Base-by-base conservation (phyloP, 2,329 filamentous ascomycete species). In the Colletotrichum limetticola region DNA sequence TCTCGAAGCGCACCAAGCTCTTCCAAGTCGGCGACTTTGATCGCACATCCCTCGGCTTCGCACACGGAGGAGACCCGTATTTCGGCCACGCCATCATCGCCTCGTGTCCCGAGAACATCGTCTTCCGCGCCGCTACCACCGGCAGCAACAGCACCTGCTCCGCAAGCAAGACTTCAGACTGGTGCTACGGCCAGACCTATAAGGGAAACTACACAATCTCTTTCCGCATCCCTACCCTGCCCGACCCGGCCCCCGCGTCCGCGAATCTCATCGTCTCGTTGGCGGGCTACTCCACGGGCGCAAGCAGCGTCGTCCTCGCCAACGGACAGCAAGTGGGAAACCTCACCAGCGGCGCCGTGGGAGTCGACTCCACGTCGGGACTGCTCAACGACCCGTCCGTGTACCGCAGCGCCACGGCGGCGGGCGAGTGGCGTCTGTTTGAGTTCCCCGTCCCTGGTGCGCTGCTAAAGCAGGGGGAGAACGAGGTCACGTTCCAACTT, bases 121-220 rank as follows among this genome's bases (percentile, higher is more conserved):
- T 82, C 0, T 88, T 83, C 74, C 84, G 79, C 0, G 76, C 86
- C 19, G 42, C 6, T 7, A 49, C 16, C 19, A n/a, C 16, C 19
- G 19, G 42, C 42, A n/a, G 42, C 42, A 49, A n/a, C 19, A 49
- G 42, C 42, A 8, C 16, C 19, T 68, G 76, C 60, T 83, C 79
- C 22, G 16, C 42, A 8, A 49, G 42, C 42, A 77, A 77, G 5
- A 79, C 79, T 2, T 75, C 76, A 1, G 86, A 88, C 68, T 88
- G 86, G 87, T 88, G 83, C 72, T 88, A 87, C 66, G 86, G 82
- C 0, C 86, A 87, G 72, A 84, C 83, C 4, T 77, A 78, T 35
- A 68, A 76, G 19, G 82, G 82, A 1, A 83, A 80, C 46, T 83
- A 82, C 81, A 79, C 78, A 8, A 78, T 84, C 26, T 69, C 77